Conservation (phyloP, 2,329 filamentous ascomycete species). For the Phialocephala subalpina region DNA sequence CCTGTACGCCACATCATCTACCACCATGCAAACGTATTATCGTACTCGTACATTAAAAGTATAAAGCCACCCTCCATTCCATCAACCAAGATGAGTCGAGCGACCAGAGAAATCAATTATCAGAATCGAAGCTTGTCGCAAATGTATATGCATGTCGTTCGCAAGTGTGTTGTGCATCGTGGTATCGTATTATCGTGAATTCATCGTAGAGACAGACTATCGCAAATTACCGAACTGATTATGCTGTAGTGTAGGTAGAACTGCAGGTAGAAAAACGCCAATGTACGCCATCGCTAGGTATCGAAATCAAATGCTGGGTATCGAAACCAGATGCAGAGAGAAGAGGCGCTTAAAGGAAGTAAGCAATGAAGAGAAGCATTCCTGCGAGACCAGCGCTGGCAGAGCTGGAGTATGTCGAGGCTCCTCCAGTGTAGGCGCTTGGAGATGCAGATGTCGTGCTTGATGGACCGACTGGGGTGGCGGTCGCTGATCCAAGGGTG, state of each 20-base stretch:
- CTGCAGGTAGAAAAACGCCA: constrained; percentile 3
- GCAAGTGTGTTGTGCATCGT: background rate
- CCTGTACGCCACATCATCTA: constrained; percentile 4
- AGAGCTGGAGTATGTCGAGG: constrained; percentile 16
- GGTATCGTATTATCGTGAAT: background rate
- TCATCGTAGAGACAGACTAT: background rate
- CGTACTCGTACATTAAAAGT: constrained; percentile 10
- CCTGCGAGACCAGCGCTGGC: constrained; percentile 45
- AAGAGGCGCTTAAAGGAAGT: constrained; percentile 26
- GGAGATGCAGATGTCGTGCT: constrained; percentile 12
- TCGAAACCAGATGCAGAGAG: background rate
- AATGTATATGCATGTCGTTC: background rate
- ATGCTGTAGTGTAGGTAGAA: background rate
- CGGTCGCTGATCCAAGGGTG: constrained; percentile 9
- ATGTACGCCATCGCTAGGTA: constrained; percentile 21
- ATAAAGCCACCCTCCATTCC: background rate
- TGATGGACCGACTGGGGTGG: constrained; percentile 25
- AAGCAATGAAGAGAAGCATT: constrained; percentile 28
- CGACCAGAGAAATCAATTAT: constrained; percentile 7
- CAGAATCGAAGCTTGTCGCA: constrained; percentile 8
- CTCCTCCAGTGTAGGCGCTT: constrained; percentile 20
- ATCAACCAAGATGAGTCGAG: background rate
- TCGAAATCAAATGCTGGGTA: constrained; percentile 7
- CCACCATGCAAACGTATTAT: background rate
- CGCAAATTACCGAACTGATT: background rate